Percentiles rank a stretch among this genome's conserved stretches.
phyloP scores from a whole-genome alignment of 768 basidiomycete genomes.

The Harrya chromipes region DNA sequence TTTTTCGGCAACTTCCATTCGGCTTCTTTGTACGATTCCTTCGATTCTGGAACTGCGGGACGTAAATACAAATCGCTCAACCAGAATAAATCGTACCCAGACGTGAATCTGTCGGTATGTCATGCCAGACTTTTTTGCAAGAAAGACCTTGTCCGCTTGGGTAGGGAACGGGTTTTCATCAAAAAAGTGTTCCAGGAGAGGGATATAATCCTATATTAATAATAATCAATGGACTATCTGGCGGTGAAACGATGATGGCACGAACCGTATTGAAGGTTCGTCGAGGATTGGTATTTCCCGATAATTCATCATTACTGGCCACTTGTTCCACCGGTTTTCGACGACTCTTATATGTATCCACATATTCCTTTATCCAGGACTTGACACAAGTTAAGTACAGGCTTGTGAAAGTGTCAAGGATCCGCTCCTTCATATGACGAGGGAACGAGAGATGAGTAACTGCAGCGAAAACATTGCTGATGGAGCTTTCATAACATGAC shows the following conservation, averaged over 20 bases:
- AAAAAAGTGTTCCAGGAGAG: conserved; percentile 47
- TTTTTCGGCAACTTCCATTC: too few species aligned
- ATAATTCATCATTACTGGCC: too few species aligned
- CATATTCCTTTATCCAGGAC: background rate
- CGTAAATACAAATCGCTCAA: too few species aligned
- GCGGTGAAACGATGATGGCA: background rate
- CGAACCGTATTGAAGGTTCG: too few species aligned
- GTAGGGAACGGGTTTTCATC: conserved; percentile 47
- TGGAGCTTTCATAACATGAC: background rate
- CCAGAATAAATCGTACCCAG: conserved; percentile 39
- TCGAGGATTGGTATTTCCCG: too few species aligned
- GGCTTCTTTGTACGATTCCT: conserved; percentile 27
- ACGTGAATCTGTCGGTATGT: conserved; percentile 47
- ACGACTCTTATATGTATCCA: too few species aligned
- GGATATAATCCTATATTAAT: conserved; percentile 37
- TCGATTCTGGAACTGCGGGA: conserved; percentile 51
- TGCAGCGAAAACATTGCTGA: background rate
- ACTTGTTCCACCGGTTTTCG: too few species aligned
- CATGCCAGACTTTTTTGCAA: conserved; percentile 47
- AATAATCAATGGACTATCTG: background rate
- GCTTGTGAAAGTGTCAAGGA: background rate
- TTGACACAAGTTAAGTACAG: background rate
- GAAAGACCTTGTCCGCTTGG: conserved; percentile 32
- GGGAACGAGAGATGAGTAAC: background rate
- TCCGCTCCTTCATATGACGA: background rate